These are phyloP conservation scores for Monilinia polystroma DNA, from an alignment of 2,329 filamentous ascomycete genomes.

Conservation along the genomic window DNA sequence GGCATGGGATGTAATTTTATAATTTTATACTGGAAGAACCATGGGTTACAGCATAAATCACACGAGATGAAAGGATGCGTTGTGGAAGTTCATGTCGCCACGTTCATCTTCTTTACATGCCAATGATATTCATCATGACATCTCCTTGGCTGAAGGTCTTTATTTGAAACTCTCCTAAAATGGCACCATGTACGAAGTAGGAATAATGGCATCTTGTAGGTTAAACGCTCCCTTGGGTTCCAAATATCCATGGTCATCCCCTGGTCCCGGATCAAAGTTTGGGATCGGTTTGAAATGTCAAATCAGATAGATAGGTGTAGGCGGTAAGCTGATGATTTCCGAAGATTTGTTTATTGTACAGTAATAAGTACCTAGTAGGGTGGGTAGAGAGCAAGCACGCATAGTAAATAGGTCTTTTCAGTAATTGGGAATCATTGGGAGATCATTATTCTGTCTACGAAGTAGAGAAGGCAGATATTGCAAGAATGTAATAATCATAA, in stretches of 20 bases:
- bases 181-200: conserved; percentile 10
- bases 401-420: too few relatives aligned
- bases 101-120: background rate
- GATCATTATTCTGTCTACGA: too few relatives aligned
- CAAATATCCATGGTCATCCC: background rate
- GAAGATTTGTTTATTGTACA: too few relatives aligned
- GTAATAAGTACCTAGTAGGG: too few relatives aligned
- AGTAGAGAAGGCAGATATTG: background rate
- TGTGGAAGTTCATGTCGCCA: conserved; percentile 6
- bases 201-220: conserved; percentile 10
- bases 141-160: background rate
- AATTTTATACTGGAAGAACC: background rate
- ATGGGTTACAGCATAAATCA: conserved; percentile 10
- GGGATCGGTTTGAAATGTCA: conserved; percentile 1
- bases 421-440: too few relatives aligned
- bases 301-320: background rate
- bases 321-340: too few relatives aligned
- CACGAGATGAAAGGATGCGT: conserved; percentile 14
- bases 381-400: too few relatives aligned
- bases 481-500: background rate
- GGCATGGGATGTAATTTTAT: background rate
- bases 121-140: background rate
- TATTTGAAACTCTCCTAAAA: conserved; percentile 13
- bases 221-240: conserved; percentile 4
- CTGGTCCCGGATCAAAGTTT: conserved; percentile 8